Evolutionary conservation across 2,329 filamentous ascomycete species (phyloP), one percentile per base, ranked within the genome.

Genomic region (Pyrenophora seminiperda): DNA sequence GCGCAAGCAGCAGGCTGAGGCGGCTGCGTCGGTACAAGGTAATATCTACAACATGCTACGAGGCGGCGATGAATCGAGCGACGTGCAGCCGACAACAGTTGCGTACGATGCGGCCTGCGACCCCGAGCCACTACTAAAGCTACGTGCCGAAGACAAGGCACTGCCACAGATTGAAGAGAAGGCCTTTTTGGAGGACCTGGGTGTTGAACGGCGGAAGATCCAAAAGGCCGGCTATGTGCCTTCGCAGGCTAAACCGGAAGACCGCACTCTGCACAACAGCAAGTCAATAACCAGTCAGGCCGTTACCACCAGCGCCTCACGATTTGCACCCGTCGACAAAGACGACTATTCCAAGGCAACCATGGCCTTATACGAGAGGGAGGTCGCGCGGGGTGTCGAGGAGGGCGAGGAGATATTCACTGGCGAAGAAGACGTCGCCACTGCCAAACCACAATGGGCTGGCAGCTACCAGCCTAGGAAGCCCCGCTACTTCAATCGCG

Each of bases 341-440:
- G 89, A 91, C 56, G 90, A 96, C 72, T 90, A 90, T 63, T 95
- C 91, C 0, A 87, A 91, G 67, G 89, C 89, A 1, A 95, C 91
- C 34, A 92, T 89, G 73, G 91, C 90, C 4, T 78, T 96, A 27
- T 97, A 96, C 70, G 92, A 97, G 66, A 85, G 92, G 41, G 94
- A 97, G 73, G 89, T 95, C 37, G 93, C 94, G 15, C 87, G 91
- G 54, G 94, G 94, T 1, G 84, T 99, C 7, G 85, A 87, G 54
- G 94, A 97, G 67, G 91, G 96, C 65, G 94, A 99, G 72, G 94
- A 99, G 73, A 90, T 99, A 27, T 97, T 99, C 67, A 86, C 90
- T 0, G 90, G 87, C 7, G 94, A 99, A 75, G 94, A 96, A 74
- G 82, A 87, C 32, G 85, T 96, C 19, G 83, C 82, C 7, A 76